Conservation (phyloP, 441 rosid genomes). For the Adansonia madagascariensis region DNA sequence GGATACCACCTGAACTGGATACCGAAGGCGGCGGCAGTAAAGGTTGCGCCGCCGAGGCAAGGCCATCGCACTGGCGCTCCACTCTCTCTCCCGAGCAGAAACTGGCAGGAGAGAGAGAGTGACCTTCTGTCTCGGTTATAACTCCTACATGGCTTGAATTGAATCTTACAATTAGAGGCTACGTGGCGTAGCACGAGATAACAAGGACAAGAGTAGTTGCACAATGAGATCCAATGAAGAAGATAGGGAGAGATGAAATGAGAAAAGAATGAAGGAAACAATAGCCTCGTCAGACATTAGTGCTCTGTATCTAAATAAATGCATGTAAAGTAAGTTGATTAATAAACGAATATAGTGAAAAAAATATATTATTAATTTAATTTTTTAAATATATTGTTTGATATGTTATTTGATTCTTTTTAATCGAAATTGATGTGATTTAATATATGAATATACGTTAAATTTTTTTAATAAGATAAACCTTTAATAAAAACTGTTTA, state of each 20-base stretch:
- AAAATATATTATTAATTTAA: too few relatives aligned
- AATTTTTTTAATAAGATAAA: too few relatives aligned
- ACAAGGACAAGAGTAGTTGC: constrained; percentile 2
- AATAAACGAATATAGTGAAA: too few relatives aligned
- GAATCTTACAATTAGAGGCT: not conserved
- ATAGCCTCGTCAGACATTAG: not conserved
- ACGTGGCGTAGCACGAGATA: not conserved
- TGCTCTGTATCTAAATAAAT: too few relatives aligned
- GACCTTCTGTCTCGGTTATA: not conserved
- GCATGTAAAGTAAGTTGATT: too few relatives aligned
- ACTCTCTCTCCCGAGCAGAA: not conserved
- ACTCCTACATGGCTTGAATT: constrained; percentile 16
- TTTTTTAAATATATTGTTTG: too few relatives aligned
- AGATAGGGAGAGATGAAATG: not conserved
- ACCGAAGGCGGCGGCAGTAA: constrained; percentile 48
- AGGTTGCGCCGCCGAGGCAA: constrained; percentile 59
- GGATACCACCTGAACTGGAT: constrained; percentile 49
- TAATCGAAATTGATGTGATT: too few relatives aligned
- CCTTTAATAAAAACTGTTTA: too few relatives aligned
- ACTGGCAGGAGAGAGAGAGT: not conserved
- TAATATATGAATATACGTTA: too few relatives aligned
- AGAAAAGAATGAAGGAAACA: not conserved
- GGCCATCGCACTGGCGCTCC: constrained; percentile 45
- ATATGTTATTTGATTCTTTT: too few relatives aligned
- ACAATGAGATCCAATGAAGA: not conserved